Evolutionary conservation across 495 filamentous ascomycete species (phyloP).

Genomic region (Aspergillus bridgeri): DNA sequence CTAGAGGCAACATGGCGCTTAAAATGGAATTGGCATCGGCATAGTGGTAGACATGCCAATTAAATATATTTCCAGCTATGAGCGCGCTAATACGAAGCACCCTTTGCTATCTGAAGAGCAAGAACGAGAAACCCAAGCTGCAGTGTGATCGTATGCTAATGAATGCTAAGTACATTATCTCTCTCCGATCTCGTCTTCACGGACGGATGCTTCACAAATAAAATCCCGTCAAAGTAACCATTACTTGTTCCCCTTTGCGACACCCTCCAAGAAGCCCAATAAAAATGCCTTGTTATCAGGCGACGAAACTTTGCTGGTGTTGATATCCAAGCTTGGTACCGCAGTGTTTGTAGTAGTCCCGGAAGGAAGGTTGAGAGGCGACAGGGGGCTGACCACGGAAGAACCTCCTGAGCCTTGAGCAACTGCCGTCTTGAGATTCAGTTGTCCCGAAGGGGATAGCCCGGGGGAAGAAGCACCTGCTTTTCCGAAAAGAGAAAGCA

Average conservation of each 20-base stretch:
- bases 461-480: conserved; percentile 32
- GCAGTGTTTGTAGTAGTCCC: conserved; percentile 42
- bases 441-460: conserved; percentile 15
- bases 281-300: conserved; percentile 73
- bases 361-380: conserved; percentile 29
- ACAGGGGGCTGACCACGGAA: conserved; percentile 47
- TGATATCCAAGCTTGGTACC: conserved; percentile 47
- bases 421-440: conserved; percentile 24
- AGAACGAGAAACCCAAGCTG: not conserved
- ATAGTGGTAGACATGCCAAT: too few relatives aligned
- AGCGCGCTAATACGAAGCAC: not conserved
- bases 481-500: conserved; percentile 73
- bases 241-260: conserved; percentile 47
- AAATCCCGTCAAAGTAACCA: not conserved
- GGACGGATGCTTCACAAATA: not conserved
- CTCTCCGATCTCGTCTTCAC: not conserved
- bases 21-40: too few relatives aligned
- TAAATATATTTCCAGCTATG: not conserved
- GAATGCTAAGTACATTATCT: not conserved
- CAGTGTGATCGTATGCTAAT: not conserved
- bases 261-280: conserved; percentile 67
- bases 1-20: too few relatives aligned
- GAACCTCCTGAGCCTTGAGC: conserved; percentile 24
- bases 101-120: not conserved
- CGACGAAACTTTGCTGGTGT: conserved; percentile 50